These are phyloP conservation scores for Myxozyma melibiosi DNA, from an alignment of 805 yeast species.

Conservation along the genomic window DNA sequence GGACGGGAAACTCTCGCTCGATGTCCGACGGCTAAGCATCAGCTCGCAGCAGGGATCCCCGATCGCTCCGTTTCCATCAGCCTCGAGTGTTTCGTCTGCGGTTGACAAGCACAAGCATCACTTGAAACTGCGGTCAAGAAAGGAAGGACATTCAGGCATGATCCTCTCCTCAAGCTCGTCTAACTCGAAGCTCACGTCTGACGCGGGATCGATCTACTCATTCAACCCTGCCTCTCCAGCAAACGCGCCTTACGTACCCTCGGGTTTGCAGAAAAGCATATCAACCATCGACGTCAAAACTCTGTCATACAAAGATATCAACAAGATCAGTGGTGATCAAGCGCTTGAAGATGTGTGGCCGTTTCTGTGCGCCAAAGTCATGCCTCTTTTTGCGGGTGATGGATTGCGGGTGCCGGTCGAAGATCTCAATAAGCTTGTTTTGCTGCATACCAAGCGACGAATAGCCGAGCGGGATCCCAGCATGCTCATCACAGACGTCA, in stretches of 20 bases:
- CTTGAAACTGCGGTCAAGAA: conserved; percentile 43
- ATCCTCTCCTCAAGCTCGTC: conserved; percentile 49
- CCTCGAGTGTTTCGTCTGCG: background rate
- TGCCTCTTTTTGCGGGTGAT: conserved; percentile 55
- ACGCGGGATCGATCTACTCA: conserved; percentile 47
- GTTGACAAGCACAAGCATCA: conserved; percentile 41
- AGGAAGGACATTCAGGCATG: conserved; percentile 44
- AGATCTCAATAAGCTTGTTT: conserved; percentile 55
- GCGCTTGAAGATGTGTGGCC: conserved; percentile 55
- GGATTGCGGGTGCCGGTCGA: conserved; percentile 57
- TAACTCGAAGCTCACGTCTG: conserved; percentile 47
- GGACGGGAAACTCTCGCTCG: conserved; percentile 12
- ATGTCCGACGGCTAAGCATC: conserved; percentile 22
- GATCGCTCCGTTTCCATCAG: conserved; percentile 11
- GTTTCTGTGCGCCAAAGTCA: conserved; percentile 47
- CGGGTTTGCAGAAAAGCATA: conserved; percentile 36
- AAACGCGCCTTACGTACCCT: conserved; percentile 28
- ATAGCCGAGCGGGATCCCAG: conserved; percentile 44
- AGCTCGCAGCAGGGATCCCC: conserved; percentile 16
- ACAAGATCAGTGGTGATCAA: conserved; percentile 40
- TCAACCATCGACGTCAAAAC: conserved; percentile 39
- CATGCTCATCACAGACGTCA: conserved; percentile 49
- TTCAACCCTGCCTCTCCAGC: conserved; percentile 46
- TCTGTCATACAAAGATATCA: conserved; percentile 36
- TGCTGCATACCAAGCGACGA: conserved; percentile 46